These are phyloP conservation scores for Corylus avellana DNA, from an alignment of 306 rosid genomes.

Conservation along the genomic window DNA sequence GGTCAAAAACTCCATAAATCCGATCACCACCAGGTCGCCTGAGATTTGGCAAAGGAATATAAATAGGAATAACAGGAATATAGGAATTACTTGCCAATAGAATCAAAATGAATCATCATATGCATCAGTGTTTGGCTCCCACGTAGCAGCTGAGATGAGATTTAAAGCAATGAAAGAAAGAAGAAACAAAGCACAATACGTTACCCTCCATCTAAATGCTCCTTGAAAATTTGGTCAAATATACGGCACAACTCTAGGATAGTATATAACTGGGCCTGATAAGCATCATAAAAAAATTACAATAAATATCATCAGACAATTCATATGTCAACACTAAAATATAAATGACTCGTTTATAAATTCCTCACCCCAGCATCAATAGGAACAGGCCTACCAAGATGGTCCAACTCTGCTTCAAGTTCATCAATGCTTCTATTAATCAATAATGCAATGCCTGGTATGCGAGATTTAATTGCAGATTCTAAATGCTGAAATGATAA, in stretches of 20 bases:
- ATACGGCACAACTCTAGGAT: slow-evolving; percentile 55
- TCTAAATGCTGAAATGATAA: slow-evolving; percentile 51
- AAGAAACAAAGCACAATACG: slow-evolving; percentile 4
- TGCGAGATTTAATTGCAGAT: slow-evolving; percentile 45
- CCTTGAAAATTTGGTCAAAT: slow-evolving; percentile 51
- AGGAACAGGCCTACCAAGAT: slow-evolving; percentile 52
- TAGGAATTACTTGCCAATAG: not conserved
- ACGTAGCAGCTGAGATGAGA: not conserved
- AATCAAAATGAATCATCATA: not conserved
- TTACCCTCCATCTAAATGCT: slow-evolving; percentile 59
- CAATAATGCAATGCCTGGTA: slow-evolving; percentile 46
- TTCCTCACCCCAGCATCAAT: slow-evolving; percentile 47
- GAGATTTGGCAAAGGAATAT: slow-evolving; percentile 18
- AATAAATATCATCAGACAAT: not conserved
- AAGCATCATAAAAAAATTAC: not conserved
- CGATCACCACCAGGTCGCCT: slow-evolving; percentile 61
- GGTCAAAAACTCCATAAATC: slow-evolving; percentile 49
- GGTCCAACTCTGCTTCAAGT: slow-evolving; percentile 46
- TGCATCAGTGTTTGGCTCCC: not conserved
- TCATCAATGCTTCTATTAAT: slow-evolving; percentile 43
- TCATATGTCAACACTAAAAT: not conserved
- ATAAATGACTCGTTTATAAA: not conserved
- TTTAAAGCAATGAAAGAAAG: not conserved
- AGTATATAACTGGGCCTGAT: slow-evolving; percentile 49
- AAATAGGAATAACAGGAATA: not conserved